phyloP scores from a whole-genome alignment of 768 basidiomycete species.

The Clavaria fumosa region DNA sequence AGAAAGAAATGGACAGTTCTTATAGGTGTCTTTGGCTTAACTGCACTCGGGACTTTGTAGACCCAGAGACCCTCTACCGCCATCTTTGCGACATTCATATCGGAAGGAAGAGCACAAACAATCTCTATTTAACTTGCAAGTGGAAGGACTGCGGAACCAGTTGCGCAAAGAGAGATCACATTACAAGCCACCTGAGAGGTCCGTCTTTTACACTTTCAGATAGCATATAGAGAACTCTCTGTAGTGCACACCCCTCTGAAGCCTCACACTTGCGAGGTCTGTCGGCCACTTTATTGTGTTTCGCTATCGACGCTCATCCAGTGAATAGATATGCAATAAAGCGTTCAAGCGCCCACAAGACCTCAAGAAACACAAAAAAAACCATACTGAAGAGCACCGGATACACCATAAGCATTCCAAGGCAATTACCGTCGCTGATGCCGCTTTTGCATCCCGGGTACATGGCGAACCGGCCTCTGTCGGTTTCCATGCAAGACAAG shows the following conservation, averaged over 20 bases:
- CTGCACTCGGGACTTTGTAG: slow-evolving; percentile 43
- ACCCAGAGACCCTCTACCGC: slow-evolving; percentile 78
- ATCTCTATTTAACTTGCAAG: slow-evolving; percentile 88
- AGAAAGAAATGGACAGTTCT: too few relatives aligned
- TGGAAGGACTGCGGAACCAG: slow-evolving; percentile 92
- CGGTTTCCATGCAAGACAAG: too few relatives aligned
- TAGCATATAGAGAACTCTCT: background rate
- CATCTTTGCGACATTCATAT: slow-evolving; percentile 96
- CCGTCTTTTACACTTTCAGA: too few relatives aligned
- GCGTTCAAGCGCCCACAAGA: slow-evolving; percentile 99
- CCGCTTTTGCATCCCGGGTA: slow-evolving; percentile 50
- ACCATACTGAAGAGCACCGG: slow-evolving; percentile 97
- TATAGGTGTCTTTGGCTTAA: slow-evolving; percentile 61
- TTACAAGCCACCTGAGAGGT: slow-evolving; percentile 96
- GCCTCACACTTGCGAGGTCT: slow-evolving; percentile 85
- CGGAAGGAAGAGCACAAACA: slow-evolving; percentile 89
- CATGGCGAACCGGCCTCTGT: slow-evolving; percentile 43
- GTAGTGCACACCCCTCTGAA: slow-evolving; percentile 92
- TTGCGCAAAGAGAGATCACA: slow-evolving; percentile 96
- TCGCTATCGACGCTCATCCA: slow-evolving; percentile 9
- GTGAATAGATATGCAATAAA: slow-evolving; percentile 70
- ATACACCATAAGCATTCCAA: slow-evolving; percentile 94
- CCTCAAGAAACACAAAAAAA: slow-evolving; percentile 99
- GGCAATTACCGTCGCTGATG: slow-evolving; percentile 80
- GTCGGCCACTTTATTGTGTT: background rate